Percentiles rank a stretch among this genome's conserved stretches.
phyloP scores from a whole-genome alignment of 176 grass and related monocot species.

The Paspalum notatum region DNA sequence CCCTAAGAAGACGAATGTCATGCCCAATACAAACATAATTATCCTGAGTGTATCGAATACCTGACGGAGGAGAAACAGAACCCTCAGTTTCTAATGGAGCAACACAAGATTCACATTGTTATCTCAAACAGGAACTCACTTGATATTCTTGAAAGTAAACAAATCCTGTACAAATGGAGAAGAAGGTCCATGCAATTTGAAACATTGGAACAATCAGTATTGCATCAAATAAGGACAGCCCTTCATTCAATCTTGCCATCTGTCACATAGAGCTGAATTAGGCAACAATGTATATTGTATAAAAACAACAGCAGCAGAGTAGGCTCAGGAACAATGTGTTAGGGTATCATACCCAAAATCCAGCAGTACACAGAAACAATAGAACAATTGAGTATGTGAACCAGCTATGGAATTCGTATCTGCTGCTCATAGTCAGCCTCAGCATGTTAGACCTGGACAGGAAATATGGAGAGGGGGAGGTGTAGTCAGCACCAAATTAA shows the following conservation, averaged over 20 bases:
- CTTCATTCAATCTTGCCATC: slow-evolving; percentile 98
- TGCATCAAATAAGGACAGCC: slow-evolving; percentile 92
- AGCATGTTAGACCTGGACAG: slow-evolving; percentile 90
- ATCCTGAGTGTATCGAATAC: slow-evolving; percentile 87
- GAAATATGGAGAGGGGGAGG: background rate
- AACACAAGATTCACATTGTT: slow-evolving; percentile 34
- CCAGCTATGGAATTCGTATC: slow-evolving; percentile 94
- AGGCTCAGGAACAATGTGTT: slow-evolving; percentile 19
- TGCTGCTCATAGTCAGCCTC: slow-evolving; percentile 86
- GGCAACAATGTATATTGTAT: slow-evolving; percentile 12
- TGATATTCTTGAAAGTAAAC: slow-evolving; percentile 99
- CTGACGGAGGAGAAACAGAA: slow-evolving; percentile 44
- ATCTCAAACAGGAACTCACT: slow-evolving; percentile 51
- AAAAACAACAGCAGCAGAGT: background rate
- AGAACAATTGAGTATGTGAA: slow-evolving; percentile 92
- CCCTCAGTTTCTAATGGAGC: slow-evolving; percentile 34
- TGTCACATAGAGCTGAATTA: slow-evolving; percentile 54
- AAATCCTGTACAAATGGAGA: slow-evolving; percentile 99
- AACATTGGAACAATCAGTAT: slow-evolving; percentile 99
- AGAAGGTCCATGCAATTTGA: slow-evolving; percentile 99
- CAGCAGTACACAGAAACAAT: slow-evolving; percentile 85
- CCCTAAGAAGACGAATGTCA: slow-evolving; percentile 89
- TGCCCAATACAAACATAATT: slow-evolving; percentile 89
- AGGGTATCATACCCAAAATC: slow-evolving; percentile 89
- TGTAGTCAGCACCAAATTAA: slow-evolving; percentile 35